Evolutionary conservation across 441 rosid genomes (phyloP), one percentile per base, ranked within the genome.

Genomic region (Euphorbia corollata): DNA sequence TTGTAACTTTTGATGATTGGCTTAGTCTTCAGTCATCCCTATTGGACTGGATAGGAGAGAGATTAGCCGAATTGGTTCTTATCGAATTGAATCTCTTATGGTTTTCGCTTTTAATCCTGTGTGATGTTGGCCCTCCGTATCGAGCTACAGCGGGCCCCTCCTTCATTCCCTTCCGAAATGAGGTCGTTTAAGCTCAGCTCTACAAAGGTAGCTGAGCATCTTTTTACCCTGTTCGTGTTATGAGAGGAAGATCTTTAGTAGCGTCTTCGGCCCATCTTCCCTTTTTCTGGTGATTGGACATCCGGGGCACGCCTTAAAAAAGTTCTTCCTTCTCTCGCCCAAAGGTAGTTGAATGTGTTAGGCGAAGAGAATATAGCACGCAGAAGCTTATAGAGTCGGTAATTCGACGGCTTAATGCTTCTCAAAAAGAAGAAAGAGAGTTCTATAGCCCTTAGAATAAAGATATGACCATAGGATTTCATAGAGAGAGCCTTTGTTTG

Each of bases 51-150:
- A 51, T 51, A 51, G 56, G 56, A 51, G 56, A 51, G 56, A 51
- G 56, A 51, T 51, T 51, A 51, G 56, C 9, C 56, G 56, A 51
- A 51, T 51, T 16, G 23, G 56, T 51, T 51, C 56, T 51, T 51
- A 51, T 51, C 56, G 56, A 51, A 51, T 51, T 51, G 56, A 51
- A 51, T 51, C 56, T 51, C 56, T 51, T 51, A 51, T 51, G 56
- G 56, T 51, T 51, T 51, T 51, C 18, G 56, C 56, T 51, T 51
- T 51, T 51, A 51, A n/a, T 51, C 56, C 56, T 51, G 23, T 51
- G 56, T 51, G 56, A 51, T 51, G 56, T 51, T 51, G 56, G 56
- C 56, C 56, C 56, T 51, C 56, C 56, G 56, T 16, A 51, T 51
- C 56, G 56, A 51, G 56, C 56, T 51, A 51, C 23, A 51, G 56